These are phyloP conservation scores for Mucor circinelloides DNA, from an alignment of 371 early-diverging fungal genomes.

Conservation along the genomic window DNA sequence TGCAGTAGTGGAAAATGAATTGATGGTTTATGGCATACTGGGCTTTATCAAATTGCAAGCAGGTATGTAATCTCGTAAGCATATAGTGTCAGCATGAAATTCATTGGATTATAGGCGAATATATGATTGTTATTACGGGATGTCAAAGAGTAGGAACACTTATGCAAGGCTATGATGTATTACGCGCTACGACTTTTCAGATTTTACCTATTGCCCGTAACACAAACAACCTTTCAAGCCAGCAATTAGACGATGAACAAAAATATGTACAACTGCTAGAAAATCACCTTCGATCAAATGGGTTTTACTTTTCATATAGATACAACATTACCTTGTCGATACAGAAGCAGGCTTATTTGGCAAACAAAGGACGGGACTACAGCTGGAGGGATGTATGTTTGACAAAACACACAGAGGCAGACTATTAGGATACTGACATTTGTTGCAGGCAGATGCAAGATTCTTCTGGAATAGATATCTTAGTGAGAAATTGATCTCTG, in stretches of 20 bases:
- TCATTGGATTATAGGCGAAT: slow-evolving; percentile 33
- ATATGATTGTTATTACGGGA: slow-evolving; percentile 84
- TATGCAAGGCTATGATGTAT: slow-evolving; percentile 67
- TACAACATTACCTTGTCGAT: slow-evolving; percentile 81
- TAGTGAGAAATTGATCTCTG: slow-evolving; percentile 60
- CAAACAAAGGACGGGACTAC: background rate
- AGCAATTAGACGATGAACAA: slow-evolving; percentile 68
- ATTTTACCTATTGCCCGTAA: slow-evolving; percentile 72
- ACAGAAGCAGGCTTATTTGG: slow-evolving; percentile 65
- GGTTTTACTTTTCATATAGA: slow-evolving; percentile 84
- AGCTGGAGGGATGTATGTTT: slow-evolving; percentile 42
- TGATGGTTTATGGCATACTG: slow-evolving; percentile 62
- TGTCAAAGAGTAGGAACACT: slow-evolving; percentile 68
- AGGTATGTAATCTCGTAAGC: slow-evolving; percentile 41
- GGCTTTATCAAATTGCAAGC: slow-evolving; percentile 78
- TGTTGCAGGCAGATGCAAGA: slow-evolving; percentile 70
- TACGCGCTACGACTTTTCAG: slow-evolving; percentile 67
- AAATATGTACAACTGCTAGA: slow-evolving; percentile 72
- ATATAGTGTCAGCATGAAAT: background rate
- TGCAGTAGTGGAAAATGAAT: slow-evolving; percentile 22
- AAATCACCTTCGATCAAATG: slow-evolving; percentile 59
- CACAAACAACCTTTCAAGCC: slow-evolving; percentile 28
- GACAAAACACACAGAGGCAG: background rate
- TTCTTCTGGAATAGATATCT: slow-evolving; percentile 91
- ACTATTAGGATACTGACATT: background rate